A percentile compares a stretch with the other conserved stretches of the same genome.
phyloP scores from a whole-genome alignment of 805 yeast genomes.

The Candida khao-thaluensis region DNA sequence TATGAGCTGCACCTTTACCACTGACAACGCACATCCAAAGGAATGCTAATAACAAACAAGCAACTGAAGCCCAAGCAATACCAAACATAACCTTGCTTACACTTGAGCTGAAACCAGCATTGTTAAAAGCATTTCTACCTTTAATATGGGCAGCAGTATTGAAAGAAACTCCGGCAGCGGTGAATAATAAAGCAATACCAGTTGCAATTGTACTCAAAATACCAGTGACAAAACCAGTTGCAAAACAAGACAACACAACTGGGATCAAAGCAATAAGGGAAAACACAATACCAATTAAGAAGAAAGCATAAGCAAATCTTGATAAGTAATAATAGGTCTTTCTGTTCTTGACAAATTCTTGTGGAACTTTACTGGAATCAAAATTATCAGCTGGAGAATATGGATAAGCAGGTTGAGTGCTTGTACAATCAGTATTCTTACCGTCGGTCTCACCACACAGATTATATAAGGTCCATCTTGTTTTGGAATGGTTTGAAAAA shows the following conservation, averaged over 20 bases:
- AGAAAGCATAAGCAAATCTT: constrained; percentile 63
- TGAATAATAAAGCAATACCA: constrained; percentile 40
- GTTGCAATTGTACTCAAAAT: constrained; percentile 13
- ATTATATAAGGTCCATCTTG: constrained; percentile 31
- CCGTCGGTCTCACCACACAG: constrained; percentile 23
- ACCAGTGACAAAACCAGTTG: constrained; percentile 13
- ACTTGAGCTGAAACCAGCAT: constrained; percentile 40
- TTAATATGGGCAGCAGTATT: constrained; percentile 56
- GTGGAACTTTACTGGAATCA: constrained; percentile 42
- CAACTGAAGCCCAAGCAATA: constrained; percentile 53
- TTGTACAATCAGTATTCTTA: constrained; percentile 20
- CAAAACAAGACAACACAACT: constrained; percentile 19
- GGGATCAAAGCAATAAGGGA: constrained; percentile 49
- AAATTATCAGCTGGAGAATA: constrained; percentile 32
- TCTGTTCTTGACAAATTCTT: constrained; percentile 47
- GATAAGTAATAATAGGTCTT: constrained; percentile 60
- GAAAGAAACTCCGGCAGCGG: constrained; percentile 45
- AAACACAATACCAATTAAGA: constrained; percentile 60
- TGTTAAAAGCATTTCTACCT: constrained; percentile 49
- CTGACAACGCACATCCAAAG: constrained; percentile 15
- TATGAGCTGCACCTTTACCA: constrained; percentile 15
- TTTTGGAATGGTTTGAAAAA: constrained; percentile 15
- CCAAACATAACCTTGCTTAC: constrained; percentile 55
- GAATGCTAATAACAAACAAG: constrained; percentile 15
- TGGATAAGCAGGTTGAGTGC: constrained; percentile 27